These are phyloP conservation scores for Pseudogymnoascus sp. DNA, from an alignment of 2,329 filamentous ascomycete genomes.

Conservation along the genomic window DNA sequence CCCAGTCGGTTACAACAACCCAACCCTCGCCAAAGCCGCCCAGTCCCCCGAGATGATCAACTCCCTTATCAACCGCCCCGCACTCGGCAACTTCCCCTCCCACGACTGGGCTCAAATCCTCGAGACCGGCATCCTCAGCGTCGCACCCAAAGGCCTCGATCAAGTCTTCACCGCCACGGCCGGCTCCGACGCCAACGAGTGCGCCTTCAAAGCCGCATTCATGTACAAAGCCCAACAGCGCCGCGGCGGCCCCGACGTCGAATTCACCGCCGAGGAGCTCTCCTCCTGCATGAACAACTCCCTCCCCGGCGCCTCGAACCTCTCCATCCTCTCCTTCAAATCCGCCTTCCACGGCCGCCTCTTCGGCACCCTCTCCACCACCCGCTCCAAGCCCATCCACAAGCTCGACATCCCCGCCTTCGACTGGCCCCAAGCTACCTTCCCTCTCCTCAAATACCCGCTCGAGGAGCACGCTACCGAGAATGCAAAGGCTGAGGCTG, in stretches of 20 bases:
- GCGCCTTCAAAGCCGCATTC: conserved; percentile 80
- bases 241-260: conserved; percentile 58
- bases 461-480: conserved; percentile 62
- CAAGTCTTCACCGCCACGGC: conserved; percentile 77
- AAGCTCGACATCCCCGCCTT: conserved; percentile 86
- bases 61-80: conserved; percentile 71
- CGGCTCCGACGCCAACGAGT: conserved; percentile 78
- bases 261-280: conserved; percentile 67
- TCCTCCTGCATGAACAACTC: conserved; percentile 64
- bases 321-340: conserved; percentile 75
- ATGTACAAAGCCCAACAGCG: conserved; percentile 71
- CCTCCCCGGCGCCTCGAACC: conserved; percentile 63
- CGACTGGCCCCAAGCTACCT: conserved; percentile 78
- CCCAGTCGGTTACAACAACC: conserved; percentile 77
- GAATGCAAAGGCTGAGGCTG: conserved; percentile 65
- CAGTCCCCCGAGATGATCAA: conserved; percentile 65
- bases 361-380: conserved; percentile 72
- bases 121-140: conserved; percentile 62
- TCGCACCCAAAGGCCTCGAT: conserved; percentile 67
- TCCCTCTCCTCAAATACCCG: conserved; percentile 72
- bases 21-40: conserved; percentile 58
- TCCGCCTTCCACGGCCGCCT: conserved; percentile 75
- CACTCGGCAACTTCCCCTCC: conserved; percentile 74
- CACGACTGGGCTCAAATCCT: conserved; percentile 69
- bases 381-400: conserved; percentile 76